Base-by-base conservation (phyloP, 208 protist genomes). In the Trypanosomatidae sp. region DNA sequence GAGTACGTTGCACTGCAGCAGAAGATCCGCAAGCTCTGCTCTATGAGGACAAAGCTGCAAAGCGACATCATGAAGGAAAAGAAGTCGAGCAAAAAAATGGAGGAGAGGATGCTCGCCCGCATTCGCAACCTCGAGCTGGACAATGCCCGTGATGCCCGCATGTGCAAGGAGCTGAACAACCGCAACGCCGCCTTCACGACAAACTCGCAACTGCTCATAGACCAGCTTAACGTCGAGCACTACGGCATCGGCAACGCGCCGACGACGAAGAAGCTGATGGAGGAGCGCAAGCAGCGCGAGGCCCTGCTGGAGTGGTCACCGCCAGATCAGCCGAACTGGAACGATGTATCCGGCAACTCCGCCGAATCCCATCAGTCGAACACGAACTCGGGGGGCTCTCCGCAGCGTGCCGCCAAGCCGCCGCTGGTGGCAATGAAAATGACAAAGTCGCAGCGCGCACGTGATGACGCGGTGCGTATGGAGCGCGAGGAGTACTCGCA, bases 151-250 rank as follows among this genome's bases (percentile, higher is more conserved):
- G 84, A 94, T 82, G 73, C 74, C 6, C 89, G 91, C 49, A 59
- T 81, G 71, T 86, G 76, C 76, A 74, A 78, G 53, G 85, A 94
- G 86, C 77, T 93, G 47, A 93, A 96, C 82, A 70, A 60, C 28
- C 56, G 66, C 65, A 93, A 96, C 76, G 87, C 87, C n/a, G 81
- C 82, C 12, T 74, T 93, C 39, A 94, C 86, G 30, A 91, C 83
- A 41, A 92, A 87, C 76, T 49, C 81, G 22, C 85, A 91, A 79
- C 74, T 91, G 71, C 84, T 93, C 9, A 71, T 96, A 50, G 70
- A 84, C 22, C 86, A 95, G 75, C 77, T 95, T 52, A 95, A 95
- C 77, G 84, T 79, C 22, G 83, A 86, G 69, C 89, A 95, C 83
- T 95, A 92, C 78, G 89, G 91, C 69, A 53, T 90, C 53, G 78